Evolutionary conservation across 345 rosid genomes (phyloP).

Genomic region (Raphanus sativus): DNA sequence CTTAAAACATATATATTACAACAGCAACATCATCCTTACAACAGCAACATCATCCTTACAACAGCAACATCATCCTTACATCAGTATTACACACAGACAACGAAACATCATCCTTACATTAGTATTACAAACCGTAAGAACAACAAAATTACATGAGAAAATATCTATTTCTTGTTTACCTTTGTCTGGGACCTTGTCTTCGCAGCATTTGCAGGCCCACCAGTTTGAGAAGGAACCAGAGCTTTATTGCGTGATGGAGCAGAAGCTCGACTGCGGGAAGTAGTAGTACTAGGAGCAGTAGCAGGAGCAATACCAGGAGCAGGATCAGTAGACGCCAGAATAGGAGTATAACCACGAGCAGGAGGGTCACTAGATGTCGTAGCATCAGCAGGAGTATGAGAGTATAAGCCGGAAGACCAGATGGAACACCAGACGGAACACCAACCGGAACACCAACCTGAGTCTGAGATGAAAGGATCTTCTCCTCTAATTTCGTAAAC

Average conservation of each 20-base stretch:
- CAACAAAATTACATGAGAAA: background rate
- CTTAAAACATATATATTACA: too few relatives aligned
- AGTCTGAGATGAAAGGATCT: background rate
- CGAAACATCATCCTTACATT: background rate
- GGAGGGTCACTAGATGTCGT: too few relatives aligned
- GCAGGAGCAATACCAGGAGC: background rate
- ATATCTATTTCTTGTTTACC: background rate
- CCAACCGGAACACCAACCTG: background rate
- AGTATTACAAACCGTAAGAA: background rate
- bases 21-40: too few relatives aligned
- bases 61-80: background rate
- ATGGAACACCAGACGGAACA: too few relatives aligned
- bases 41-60: background rate
- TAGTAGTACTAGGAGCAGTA: too few relatives aligned
- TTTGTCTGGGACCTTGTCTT: background rate
- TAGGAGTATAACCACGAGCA: too few relatives aligned
- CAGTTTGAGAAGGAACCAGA: background rate
- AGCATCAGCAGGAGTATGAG: too few relatives aligned
- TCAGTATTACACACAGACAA: background rate
- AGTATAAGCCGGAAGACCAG: too few relatives aligned
- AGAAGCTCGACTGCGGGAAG: background rate
- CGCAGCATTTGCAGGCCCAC: background rate
- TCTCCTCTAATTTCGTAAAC: too few relatives aligned
- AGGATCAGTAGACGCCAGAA: background rate
- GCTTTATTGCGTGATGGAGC: background rate